Percentiles rank a stretch among this genome's conserved stretches.
phyloP scores from a whole-genome alignment of 306 rosid species.

The Vachellia collinsii region DNA sequence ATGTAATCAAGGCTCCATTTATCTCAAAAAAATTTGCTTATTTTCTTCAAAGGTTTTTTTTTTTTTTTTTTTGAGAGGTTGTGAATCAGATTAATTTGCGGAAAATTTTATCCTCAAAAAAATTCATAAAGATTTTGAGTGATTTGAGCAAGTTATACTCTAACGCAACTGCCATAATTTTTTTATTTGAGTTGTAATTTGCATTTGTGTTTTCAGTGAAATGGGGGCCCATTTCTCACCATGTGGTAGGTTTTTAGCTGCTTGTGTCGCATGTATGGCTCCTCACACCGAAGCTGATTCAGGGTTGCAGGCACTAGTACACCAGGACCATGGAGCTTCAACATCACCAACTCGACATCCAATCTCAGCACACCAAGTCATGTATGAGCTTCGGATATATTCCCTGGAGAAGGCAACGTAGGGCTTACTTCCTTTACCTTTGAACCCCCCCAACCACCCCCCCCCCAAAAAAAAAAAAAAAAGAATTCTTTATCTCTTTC shows the following conservation, averaged over 20 bases:
- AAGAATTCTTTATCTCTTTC: slow-evolving; percentile 1
- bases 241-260: slow-evolving; percentile 57
- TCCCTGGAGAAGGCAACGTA: slow-evolving; percentile 83
- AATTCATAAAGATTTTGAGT: slow-evolving; percentile 11
- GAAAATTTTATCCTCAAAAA: not conserved
- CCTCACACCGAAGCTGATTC: slow-evolving; percentile 66
- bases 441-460: not conserved
- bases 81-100: not conserved
- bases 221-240: slow-evolving; percentile 63
- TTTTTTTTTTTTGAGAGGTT: not conserved
- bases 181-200: not conserved
- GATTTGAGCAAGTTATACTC: slow-evolving; percentile 21
- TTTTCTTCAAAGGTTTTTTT: slow-evolving; percentile 3
- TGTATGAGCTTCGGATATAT: slow-evolving; percentile 74
- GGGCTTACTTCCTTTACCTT: slow-evolving; percentile 30
- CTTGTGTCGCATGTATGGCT: slow-evolving; percentile 51
- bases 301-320: slow-evolving; percentile 56
- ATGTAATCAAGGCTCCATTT: not conserved
- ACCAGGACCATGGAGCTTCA: slow-evolving; percentile 61
- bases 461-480: not conserved
- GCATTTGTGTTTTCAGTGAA: slow-evolving; percentile 49
- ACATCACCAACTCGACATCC: slow-evolving; percentile 84
- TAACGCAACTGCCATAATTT: slow-evolving; percentile 7
- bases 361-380: slow-evolving; percentile 73
- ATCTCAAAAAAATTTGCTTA: slow-evolving; percentile 14